A percentile compares a stretch with the other conserved stretches of the same genome.
Conservation (phyloP, 129 eudicot genomes). For the carrot (Daucus carota) region DNA sequence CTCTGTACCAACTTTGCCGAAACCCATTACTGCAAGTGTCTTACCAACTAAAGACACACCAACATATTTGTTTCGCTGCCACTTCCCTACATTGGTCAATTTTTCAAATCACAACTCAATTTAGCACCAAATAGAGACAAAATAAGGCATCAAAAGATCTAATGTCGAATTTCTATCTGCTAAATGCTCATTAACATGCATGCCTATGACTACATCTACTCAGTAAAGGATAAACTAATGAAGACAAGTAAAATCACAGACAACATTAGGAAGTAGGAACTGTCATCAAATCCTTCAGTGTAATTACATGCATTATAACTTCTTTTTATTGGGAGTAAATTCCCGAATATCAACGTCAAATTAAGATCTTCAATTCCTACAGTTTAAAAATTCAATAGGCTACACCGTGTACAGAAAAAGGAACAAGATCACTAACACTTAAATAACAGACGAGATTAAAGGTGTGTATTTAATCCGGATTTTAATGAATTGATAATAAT, state of each 20-base stretch:
- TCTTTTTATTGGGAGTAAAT: neutral
- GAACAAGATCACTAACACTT: neutral
- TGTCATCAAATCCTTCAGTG: too few relatives aligned
- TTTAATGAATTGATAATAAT: too few relatives aligned
- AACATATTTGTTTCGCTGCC: constrained; percentile 93
- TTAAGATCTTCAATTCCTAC: neutral
- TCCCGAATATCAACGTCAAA: neutral
- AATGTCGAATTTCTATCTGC: neutral
- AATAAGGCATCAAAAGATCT: neutral
- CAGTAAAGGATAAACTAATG: neutral
- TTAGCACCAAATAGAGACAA: neutral
- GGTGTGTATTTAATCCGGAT: too few relatives aligned
- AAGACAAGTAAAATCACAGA: too few relatives aligned
- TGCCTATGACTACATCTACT: neutral
- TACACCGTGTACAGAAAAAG: neutral
- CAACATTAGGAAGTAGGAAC: neutral
- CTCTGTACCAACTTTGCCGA: constrained; percentile 96
- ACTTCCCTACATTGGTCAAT: constrained; percentile 48
- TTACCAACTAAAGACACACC: constrained; percentile 99
- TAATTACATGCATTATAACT: neutral
- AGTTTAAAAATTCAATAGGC: neutral
- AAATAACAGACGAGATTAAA: neutral
- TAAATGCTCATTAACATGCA: neutral
- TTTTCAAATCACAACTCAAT: neutral
- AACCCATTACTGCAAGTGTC: constrained; percentile 96